Evolutionary conservation across 495 filamentous ascomycete species (phyloP).

Genomic region (Xeromyces bisporus): DNA sequence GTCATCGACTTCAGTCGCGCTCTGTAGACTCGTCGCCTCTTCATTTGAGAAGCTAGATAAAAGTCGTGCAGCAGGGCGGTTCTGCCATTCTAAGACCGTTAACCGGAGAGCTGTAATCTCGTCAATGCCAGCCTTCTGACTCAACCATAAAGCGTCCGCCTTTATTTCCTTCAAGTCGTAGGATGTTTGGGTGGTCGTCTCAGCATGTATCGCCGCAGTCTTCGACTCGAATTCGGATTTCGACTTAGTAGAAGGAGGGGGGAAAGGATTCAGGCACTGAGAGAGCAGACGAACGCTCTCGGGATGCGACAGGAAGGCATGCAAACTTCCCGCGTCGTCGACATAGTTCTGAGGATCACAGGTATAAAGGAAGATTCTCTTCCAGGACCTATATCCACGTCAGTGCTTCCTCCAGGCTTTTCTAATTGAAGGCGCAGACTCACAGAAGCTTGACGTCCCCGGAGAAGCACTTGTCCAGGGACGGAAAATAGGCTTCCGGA

Average conservation of each 20-base stretch:
- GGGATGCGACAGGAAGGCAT: conserved; percentile 49
- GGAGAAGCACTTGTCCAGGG: conserved; percentile 44
- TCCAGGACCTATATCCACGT: conserved; percentile 49
- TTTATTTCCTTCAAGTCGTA: conserved; percentile 73
- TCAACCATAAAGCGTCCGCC: conserved; percentile 72
- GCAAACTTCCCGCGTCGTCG: conserved; percentile 31
- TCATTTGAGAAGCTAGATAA: conserved; percentile 47
- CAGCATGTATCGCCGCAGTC: conserved; percentile 79
- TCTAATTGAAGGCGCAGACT: conserved; percentile 5
- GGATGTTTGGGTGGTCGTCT: conserved; percentile 45
- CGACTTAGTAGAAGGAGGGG: conserved; percentile 36
- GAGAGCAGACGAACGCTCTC: conserved; percentile 49
- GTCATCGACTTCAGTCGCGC: conserved; percentile 42
- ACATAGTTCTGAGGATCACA: conserved; percentile 32
- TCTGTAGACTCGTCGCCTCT: conserved; percentile 48
- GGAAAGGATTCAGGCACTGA: conserved; percentile 45
- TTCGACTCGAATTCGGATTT: conserved; percentile 68
- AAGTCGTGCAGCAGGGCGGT: conserved; percentile 46
- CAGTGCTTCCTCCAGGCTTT: conserved; percentile 1
- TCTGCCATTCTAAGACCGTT: conserved; percentile 69
- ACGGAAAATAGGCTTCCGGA: conserved; percentile 42
- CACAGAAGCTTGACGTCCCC: conserved; percentile 43
- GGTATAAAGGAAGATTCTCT: conserved; percentile 47
- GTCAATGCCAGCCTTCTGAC: conserved; percentile 55
- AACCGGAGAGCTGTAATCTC: conserved; percentile 71